Evolutionary conservation across 2,329 filamentous ascomycete genomes (phyloP), one percentile per base, ranked within the genome.

Genomic region (Penicillium sp.): DNA sequence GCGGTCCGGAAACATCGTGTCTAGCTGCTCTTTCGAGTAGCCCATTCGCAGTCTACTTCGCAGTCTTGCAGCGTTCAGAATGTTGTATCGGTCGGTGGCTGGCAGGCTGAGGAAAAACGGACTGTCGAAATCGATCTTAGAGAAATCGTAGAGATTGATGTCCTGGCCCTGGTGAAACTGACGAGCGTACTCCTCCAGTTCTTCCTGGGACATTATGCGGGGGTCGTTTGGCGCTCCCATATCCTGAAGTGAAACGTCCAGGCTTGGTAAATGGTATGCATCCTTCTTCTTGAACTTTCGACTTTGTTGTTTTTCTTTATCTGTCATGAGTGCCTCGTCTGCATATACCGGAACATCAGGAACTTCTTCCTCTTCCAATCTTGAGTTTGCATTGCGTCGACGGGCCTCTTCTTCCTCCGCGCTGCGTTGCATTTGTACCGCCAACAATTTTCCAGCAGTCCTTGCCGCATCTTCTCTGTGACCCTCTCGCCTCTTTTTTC

Each of bases 81-180:
- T 99, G 65, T 97, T 97, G 78, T 99, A 99, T 45, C 93, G 85
- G 76, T 99, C 94, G 2, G 88, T 88, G 1, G 92, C 82, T 0
- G 95, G 94, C 53, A 99, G 75, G 69, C 91, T 96, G 70, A 89
- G 85, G 76, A 99, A 99, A 74, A 99, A 99, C 11, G 93, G 86
- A 61, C 92, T 90, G 61, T 97, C 89, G 66, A 97, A 99, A 69
- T 99, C 94, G 64, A 99, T 99, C 75, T 97, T 97, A 68, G 90
- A 95, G 69, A 99, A 99, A 74, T 97, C 93, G 73, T 97, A 97
- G 5, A 92, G 75, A 60, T 79, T 80, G 50, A 97, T 88, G 70
- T 97, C 93, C 73, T 97, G 92, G 50, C 94, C 94, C 56, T 85
- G 86, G 66, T 97, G 85, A 66, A 97, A 97, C 60, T 97, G 92